Percentiles rank a stretch among this genome's conserved stretches.
These are phyloP conservation scores for Xerocomus nothofagi DNA, from an alignment of 1,284 basidiomycete genomes.

Conservation along the genomic window DNA sequence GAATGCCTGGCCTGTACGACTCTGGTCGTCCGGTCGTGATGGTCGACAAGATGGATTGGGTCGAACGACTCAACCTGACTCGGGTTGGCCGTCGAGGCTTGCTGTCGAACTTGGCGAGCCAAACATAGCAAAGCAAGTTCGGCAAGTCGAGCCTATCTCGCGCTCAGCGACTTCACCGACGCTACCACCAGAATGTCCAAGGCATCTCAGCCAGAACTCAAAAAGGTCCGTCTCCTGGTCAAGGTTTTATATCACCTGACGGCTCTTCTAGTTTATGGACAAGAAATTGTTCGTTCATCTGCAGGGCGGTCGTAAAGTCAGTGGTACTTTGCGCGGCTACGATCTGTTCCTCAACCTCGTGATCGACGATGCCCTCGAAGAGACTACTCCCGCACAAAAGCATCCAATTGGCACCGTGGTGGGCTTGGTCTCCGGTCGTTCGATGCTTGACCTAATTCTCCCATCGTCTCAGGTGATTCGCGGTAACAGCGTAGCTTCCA, in stretches of 20 bases:
- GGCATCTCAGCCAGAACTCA: slow-evolving; percentile 90
- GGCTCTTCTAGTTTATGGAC: slow-evolving; percentile 86
- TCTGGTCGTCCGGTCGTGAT: background rate
- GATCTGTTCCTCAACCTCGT: slow-evolving; percentile 99
- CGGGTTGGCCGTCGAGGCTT: background rate
- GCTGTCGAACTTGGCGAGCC: slow-evolving; percentile 13
- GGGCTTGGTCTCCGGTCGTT: slow-evolving; percentile 37
- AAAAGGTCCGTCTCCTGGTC: slow-evolving; percentile 62
- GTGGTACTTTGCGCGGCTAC: slow-evolving; percentile 94
- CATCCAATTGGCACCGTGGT: slow-evolving; percentile 89
- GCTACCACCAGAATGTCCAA: slow-evolving; percentile 74
- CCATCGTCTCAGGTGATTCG: slow-evolving; percentile 74
- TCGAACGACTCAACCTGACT: background rate
- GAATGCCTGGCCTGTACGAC: background rate
- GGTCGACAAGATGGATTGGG: background rate
- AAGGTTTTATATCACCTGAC: slow-evolving; percentile 6
- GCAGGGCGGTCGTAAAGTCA: slow-evolving; percentile 95
- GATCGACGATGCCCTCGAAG: slow-evolving; percentile 93
- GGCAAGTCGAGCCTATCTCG: slow-evolving; percentile 7
- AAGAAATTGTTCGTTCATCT: slow-evolving; percentile 94
- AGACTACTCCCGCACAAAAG: slow-evolving; percentile 87
- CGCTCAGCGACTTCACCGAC: slow-evolving; percentile 18
- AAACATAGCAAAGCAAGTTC: slow-evolving; percentile 37
- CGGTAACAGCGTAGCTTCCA: slow-evolving; percentile 91
- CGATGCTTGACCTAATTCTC: slow-evolving; percentile 10